Percentiles rank a stretch among this genome's conserved stretches.
Conservation (phyloP, 345 rosid genomes). For the Hibiscus syriacus region DNA sequence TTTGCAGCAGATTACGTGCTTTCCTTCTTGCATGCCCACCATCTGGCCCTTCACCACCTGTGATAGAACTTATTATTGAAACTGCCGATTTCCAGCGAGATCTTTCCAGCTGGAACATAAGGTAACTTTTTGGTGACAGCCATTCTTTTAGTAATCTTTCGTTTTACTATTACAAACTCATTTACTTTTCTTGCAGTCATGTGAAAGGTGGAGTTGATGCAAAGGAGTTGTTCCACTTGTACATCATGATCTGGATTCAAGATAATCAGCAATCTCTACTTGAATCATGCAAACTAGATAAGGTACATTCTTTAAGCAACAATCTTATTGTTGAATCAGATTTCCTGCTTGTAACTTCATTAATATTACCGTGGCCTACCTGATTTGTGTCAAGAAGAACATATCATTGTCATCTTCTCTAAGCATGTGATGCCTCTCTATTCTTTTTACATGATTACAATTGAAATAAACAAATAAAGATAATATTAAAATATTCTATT, state of each 20-base stretch:
- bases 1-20: slow-evolving; percentile 72
- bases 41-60: slow-evolving; percentile 82
- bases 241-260: slow-evolving; percentile 95
- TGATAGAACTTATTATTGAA: slow-evolving; percentile 85
- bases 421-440: not conserved
- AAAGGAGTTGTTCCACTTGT: slow-evolving; percentile 82
- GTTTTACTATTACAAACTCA: slow-evolving; percentile 2
- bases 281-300: slow-evolving; percentile 85
- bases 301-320: slow-evolving; percentile 37
- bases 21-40: slow-evolving; percentile 93
- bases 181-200: slow-evolving; percentile 39
- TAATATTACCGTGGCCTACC: not conserved
- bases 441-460: not conserved
- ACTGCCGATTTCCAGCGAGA: slow-evolving; percentile 95
- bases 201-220: slow-evolving; percentile 97
- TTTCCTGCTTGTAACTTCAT: not conserved
- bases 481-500: not conserved
- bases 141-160: slow-evolving; percentile 5
- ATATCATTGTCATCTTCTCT: not conserved
- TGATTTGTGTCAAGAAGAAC: not conserved
- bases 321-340: not conserved
- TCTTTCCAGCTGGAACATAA: slow-evolving; percentile 73
- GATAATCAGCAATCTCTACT: slow-evolving; percentile 81
- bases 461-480: not conserved
- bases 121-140: too few relatives aligned